Conservation (phyloP, 192 early-diverging fungal genomes). For the Backusella psychrophila region DNA sequence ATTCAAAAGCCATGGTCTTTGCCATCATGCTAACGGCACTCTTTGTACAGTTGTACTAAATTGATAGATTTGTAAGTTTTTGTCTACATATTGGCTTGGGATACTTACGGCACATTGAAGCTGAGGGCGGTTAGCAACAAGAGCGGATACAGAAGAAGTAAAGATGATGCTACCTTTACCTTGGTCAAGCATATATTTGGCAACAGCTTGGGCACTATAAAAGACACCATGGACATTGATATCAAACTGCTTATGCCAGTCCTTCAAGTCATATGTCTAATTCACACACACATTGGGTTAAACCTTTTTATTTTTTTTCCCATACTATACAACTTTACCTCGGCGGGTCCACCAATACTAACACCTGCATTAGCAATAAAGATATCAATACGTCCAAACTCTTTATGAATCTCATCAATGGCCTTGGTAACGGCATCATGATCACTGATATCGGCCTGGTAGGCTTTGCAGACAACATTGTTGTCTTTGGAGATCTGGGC, state of each 20-base stretch:
- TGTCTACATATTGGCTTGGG: not conserved
- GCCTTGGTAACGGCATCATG: conserved; percentile 15
- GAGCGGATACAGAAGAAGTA: conserved; percentile 33
- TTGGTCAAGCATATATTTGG: conserved; percentile 25
- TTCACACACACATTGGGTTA: not conserved
- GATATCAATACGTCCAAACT: conserved; percentile 34
- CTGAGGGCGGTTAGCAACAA: conserved; percentile 33
- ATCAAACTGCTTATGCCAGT: conserved; percentile 29
- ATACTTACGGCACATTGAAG: conserved; percentile 29
- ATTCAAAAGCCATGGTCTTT: conserved; percentile 28
- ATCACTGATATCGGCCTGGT: conserved; percentile 31
- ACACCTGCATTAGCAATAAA: conserved; percentile 39
- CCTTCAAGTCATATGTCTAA: conserved; percentile 25
- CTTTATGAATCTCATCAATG: conserved; percentile 23
- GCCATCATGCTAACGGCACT: conserved; percentile 30
- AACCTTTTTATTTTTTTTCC: no score
- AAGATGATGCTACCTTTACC: conserved; percentile 28
- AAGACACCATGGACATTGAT: conserved; percentile 39
- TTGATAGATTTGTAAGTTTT: not conserved
- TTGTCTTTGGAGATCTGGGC: conserved; percentile 20
- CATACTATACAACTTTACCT: conserved; percentile 10
- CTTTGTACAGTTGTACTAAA: conserved; percentile 32
- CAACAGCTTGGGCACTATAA: conserved; percentile 30
- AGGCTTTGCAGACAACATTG: conserved; percentile 24
- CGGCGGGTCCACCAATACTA: conserved; percentile 17